A percentile compares a stretch with the other conserved stretches of the same genome.
phyloP scores from a whole-genome alignment of 805 yeast genomes.

The Maudiozyma saulgeensis region DNA sequence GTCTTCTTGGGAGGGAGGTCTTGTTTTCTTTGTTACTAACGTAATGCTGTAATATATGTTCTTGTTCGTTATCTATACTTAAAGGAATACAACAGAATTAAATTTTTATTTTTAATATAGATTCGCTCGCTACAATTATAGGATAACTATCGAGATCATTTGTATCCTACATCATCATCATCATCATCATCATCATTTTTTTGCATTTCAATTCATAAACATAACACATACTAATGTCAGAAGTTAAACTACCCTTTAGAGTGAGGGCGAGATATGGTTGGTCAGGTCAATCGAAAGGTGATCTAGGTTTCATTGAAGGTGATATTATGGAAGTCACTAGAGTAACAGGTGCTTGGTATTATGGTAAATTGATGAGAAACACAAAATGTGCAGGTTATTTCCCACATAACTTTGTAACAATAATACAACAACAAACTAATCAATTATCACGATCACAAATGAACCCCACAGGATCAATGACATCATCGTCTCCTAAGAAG shows the following conservation, averaged over 20 bases:
- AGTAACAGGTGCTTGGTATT: slow-evolving; percentile 91
- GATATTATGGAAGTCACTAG: slow-evolving; percentile 79
- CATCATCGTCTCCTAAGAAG: background rate
- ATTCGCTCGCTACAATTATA: too few relatives aligned
- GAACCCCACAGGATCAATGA: background rate
- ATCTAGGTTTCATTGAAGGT: slow-evolving; percentile 88
- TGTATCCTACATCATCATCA: background rate
- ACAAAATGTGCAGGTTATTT: slow-evolving; percentile 69
- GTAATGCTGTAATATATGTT: too few relatives aligned
- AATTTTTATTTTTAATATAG: too few relatives aligned
- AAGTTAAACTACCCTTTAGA: slow-evolving; percentile 48
- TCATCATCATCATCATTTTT: background rate
- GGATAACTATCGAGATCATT: too few relatives aligned
- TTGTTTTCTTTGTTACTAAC: too few relatives aligned
- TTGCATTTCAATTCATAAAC: background rate
- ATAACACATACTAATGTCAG: background rate
- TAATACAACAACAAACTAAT: slow-evolving; percentile 24
- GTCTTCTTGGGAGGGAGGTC: too few relatives aligned
- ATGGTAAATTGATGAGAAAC: slow-evolving; percentile 71
- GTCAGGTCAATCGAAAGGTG: slow-evolving; percentile 87
- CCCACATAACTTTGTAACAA: slow-evolving; percentile 76
- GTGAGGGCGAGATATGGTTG: slow-evolving; percentile 82
- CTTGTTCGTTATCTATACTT: too few relatives aligned
- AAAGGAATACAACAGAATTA: too few relatives aligned
- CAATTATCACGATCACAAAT: slow-evolving; percentile 19